phyloP scores from a whole-genome alignment of 2,329 filamentous ascomycete species.

The Diaporthe batatas region DNA sequence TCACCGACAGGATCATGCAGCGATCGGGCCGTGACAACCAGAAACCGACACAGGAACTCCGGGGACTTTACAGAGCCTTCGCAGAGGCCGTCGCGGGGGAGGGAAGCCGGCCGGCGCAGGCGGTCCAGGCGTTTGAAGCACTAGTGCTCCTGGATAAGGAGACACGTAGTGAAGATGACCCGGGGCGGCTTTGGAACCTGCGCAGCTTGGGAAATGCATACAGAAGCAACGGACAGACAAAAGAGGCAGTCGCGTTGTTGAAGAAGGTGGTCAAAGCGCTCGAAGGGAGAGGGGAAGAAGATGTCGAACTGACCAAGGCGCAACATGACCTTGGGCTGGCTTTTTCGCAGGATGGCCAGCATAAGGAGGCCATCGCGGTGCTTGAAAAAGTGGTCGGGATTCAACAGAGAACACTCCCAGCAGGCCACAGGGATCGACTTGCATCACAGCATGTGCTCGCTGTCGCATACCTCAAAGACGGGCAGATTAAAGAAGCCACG shows the following conservation, averaged over 20 bases:
- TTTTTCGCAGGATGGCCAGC: no score
- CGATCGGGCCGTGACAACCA: neutral
- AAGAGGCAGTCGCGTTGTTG: neutral
- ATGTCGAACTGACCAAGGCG: no score
- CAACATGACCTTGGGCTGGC: no score
- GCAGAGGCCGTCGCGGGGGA: neutral
- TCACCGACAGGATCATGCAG: neutral
- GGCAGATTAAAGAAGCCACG: neutral
- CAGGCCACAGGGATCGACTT: neutral
- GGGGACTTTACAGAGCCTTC: neutral
- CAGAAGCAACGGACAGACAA: neutral
- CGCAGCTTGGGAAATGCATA: neutral
- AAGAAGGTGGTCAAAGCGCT: neutral
- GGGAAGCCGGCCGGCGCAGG: neutral
- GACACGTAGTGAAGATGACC: neutral
- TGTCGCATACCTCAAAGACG: neutral
- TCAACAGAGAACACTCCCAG: neutral
- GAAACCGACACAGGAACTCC: neutral
- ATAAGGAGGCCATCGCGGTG: no score
- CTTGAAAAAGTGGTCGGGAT: no score
- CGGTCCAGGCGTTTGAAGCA: neutral
- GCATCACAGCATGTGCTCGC: neutral
- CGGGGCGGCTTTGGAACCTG: fast-evolving
- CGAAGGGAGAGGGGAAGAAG: no score
- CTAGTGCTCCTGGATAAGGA: neutral